Evolutionary conservation across 2,329 filamentous ascomycete species (phyloP).

Genomic region (Paracamarosporium sp.): DNA sequence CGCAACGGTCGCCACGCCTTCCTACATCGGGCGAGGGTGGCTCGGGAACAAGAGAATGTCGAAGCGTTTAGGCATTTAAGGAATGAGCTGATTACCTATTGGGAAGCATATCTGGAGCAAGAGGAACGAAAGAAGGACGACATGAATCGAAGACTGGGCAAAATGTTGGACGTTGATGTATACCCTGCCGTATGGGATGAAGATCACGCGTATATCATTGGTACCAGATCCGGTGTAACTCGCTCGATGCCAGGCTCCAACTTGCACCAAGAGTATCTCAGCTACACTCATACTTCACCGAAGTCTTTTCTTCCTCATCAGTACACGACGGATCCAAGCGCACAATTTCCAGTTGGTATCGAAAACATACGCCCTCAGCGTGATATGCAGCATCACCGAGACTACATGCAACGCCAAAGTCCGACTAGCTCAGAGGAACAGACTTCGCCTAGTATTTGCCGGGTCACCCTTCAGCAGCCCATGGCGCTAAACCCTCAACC

Average conservation of each 20-base stretch:
- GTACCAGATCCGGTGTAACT: neutral
- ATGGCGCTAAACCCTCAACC: constrained; percentile 3
- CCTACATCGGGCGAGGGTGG: constrained; percentile 43
- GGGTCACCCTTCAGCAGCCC: neutral
- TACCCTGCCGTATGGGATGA: constrained; percentile 27
- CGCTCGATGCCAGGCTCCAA: neutral
- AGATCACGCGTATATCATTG: neutral
- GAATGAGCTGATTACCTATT: constrained; percentile 37
- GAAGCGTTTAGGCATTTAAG: constrained; percentile 31
- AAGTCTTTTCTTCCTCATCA: neutral
- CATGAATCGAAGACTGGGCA: constrained; percentile 24
- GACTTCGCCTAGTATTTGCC: neutral
- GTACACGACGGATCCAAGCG: neutral
- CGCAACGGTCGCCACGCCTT: constrained; percentile 25
- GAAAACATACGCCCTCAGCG: neutral
- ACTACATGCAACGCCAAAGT: neutral
- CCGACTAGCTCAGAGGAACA: neutral
- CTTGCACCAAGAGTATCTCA: neutral
- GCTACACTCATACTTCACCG: neutral
- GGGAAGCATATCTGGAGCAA: constrained; percentile 34
- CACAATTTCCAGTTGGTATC: neutral
- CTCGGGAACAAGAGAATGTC: constrained; percentile 41
- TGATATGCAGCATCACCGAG: neutral
- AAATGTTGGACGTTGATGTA: constrained; percentile 32
- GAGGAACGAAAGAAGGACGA: constrained; percentile 28